Evolutionary conservation across 176 grass and related monocot species (phyloP).

Genomic region (Aegilops speltoides): DNA sequence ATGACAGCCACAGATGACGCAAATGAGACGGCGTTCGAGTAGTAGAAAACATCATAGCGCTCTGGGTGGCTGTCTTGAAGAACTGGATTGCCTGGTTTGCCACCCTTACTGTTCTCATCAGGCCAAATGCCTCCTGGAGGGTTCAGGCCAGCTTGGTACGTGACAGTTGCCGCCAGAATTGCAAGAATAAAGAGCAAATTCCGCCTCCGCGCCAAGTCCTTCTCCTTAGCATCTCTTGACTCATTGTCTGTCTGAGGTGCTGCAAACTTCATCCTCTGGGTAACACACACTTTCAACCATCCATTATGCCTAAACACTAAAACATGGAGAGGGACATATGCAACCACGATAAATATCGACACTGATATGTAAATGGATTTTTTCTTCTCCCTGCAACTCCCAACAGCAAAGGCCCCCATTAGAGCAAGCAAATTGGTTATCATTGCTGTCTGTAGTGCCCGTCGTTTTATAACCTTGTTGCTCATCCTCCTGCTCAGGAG

Average conservation of each 20-base stretch:
- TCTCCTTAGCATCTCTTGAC: not conserved
- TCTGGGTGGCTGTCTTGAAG: slow-evolving; percentile 30
- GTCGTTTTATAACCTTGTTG: slow-evolving; percentile 17
- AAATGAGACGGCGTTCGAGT: slow-evolving; percentile 38
- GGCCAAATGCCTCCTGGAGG: slow-evolving; percentile 43
- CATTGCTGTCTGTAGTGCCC: slow-evolving; percentile 23
- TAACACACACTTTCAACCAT: not conserved
- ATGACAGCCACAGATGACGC: slow-evolving; percentile 37
- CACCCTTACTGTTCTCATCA: not conserved
- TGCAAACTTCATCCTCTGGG: not conserved
- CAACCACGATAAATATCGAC: not conserved
- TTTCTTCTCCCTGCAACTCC: slow-evolving; percentile 21
- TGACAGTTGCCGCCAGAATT: slow-evolving; percentile 38
- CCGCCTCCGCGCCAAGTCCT: slow-evolving; percentile 30
- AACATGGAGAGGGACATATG: slow-evolving; percentile 18
- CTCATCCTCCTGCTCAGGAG: slow-evolving; percentile 21
- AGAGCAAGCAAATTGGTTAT: slow-evolving; percentile 15
- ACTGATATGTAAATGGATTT: slow-evolving; percentile 26
- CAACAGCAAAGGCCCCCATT: slow-evolving; percentile 14
- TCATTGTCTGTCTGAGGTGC: not conserved
- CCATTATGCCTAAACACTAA: not conserved
- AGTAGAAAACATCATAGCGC: slow-evolving; percentile 38
- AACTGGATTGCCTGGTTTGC: slow-evolving; percentile 30
- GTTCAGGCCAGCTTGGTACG: slow-evolving; percentile 38
- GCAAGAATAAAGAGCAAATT: slow-evolving; percentile 41